A percentile compares a stretch with the other conserved stretches of the same genome.
phyloP scores from a whole-genome alignment of 495 filamentous ascomycete species.

The Penicillium flavigenum region DNA sequence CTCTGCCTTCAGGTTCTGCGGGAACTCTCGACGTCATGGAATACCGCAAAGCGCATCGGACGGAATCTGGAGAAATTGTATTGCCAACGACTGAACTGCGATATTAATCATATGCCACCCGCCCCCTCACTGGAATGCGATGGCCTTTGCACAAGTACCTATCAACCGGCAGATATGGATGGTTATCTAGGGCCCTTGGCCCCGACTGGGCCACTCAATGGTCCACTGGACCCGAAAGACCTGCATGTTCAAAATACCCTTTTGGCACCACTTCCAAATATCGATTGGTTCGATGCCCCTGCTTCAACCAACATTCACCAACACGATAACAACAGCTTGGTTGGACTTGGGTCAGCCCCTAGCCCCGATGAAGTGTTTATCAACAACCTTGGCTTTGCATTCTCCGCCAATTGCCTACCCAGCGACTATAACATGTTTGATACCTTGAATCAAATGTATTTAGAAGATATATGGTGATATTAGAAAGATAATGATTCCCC shows the following conservation, averaged over 20 bases:
- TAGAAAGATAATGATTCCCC: background rate
- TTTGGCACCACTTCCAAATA: background rate
- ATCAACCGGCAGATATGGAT: background rate
- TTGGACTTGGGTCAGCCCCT: background rate
- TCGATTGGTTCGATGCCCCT: slow-evolving; percentile 2
- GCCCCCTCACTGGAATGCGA: slow-evolving; percentile 3
- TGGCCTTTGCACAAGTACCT: background rate
- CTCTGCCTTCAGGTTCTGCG: slow-evolving; percentile 22
- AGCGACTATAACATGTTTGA: slow-evolving; percentile 35
- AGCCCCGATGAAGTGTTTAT: slow-evolving; percentile 23
- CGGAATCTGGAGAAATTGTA: slow-evolving; percentile 28
- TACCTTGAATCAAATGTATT: slow-evolving; percentile 30
- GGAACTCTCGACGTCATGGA: slow-evolving; percentile 30
- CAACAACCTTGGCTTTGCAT: slow-evolving; percentile 27
- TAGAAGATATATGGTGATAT: slow-evolving; percentile 26
- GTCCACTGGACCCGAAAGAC: background rate
- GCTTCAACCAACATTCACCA: background rate
- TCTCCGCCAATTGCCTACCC: slow-evolving; percentile 25
- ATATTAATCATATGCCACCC: slow-evolving; percentile 14
- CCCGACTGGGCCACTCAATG: background rate
- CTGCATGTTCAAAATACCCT: background rate
- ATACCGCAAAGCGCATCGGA: slow-evolving; percentile 29
- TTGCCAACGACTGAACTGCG: slow-evolving; percentile 16
- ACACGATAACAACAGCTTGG: background rate
- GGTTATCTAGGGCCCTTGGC: no score